phyloP scores from a whole-genome alignment of 2,329 filamentous ascomycete genomes.

The Calonectria hawksworthii region DNA sequence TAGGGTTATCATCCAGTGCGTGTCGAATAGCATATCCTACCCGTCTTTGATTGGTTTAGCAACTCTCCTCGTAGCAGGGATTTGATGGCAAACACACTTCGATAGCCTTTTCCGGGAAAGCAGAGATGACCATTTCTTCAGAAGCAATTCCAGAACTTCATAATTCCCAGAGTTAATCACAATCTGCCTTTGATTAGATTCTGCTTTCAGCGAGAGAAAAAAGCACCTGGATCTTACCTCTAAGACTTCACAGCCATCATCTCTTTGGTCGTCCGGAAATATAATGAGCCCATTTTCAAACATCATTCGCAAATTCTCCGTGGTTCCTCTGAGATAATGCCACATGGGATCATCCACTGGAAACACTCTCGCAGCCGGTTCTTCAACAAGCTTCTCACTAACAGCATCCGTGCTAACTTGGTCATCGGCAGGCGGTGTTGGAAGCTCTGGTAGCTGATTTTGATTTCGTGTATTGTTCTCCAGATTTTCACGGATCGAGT shows the following conservation, averaged over 20 bases:
- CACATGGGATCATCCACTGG: not conserved
- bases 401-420: not conserved
- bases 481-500: not conserved
- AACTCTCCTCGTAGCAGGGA: too few relatives aligned
- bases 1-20: not conserved
- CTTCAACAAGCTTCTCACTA: not conserved
- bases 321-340: not conserved
- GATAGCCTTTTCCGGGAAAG: not conserved
- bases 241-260: not conserved
- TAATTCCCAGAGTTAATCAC: not conserved
- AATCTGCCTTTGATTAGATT: not conserved
- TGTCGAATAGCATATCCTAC: not conserved
- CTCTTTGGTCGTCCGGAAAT: not conserved
- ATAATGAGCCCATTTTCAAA: not conserved
- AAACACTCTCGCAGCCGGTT: not conserved
- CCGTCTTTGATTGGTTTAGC: not conserved
- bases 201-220: not conserved
- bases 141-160: not conserved
- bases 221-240: not conserved
- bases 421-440: not conserved
- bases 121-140: not conserved
- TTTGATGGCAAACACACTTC: not conserved
- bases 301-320: not conserved
- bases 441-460: not conserved
- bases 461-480: not conserved